A percentile compares a stretch with the other conserved stretches of the same genome.
Evolutionary conservation across 1,284 basidiomycete genomes (phyloP).

Genomic region (Apiotrichum domesticum): DNA sequence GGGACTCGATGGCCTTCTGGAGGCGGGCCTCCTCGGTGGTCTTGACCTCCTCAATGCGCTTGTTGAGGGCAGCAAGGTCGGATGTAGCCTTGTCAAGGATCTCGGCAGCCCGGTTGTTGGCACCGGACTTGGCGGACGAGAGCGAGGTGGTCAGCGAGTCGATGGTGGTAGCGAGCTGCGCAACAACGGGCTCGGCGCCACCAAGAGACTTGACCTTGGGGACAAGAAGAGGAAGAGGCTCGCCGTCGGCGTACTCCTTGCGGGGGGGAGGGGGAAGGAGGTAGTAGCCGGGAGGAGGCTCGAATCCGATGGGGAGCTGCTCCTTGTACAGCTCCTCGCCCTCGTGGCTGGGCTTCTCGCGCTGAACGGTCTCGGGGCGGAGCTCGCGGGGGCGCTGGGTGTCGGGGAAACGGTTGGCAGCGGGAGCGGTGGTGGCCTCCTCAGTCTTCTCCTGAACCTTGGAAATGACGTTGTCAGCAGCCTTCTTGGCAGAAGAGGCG

Average conservation of each 20-base stretch:
- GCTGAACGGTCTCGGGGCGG: slow-evolving; percentile 44
- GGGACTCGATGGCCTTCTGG: slow-evolving; percentile 72
- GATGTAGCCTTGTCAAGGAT: slow-evolving; percentile 58
- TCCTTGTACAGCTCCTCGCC: slow-evolving; percentile 58
- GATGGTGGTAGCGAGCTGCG: slow-evolving; percentile 87
- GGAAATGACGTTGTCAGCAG: not conserved
- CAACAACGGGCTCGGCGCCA: slow-evolving; percentile 78
- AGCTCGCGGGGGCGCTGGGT: slow-evolving; percentile 32
- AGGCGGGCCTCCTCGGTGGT: slow-evolving; percentile 71
- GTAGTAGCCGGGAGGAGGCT: slow-evolving; percentile 80
- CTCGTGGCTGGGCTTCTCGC: slow-evolving; percentile 31
- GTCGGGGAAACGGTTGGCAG: slow-evolving; percentile 24
- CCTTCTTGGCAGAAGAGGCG: slow-evolving; percentile 3
- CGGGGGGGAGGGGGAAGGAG: slow-evolving; percentile 31
- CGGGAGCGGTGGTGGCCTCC: slow-evolving; percentile 10
- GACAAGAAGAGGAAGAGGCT: slow-evolving; percentile 66
- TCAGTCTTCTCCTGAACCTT: slow-evolving; percentile 16
- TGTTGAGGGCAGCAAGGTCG: slow-evolving; percentile 75
- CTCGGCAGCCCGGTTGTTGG: slow-evolving; percentile 56
- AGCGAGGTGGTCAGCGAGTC: slow-evolving; percentile 85
- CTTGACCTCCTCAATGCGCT: slow-evolving; percentile 73
- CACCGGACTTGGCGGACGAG: slow-evolving; percentile 57
- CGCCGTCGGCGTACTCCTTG: slow-evolving; percentile 19
- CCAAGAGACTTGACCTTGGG: slow-evolving; percentile 70
- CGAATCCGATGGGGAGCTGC: slow-evolving; percentile 81